Evolutionary conservation across 192 early-diverging fungal genomes (phyloP).

Genomic region (Backusella morwellensis): DNA sequence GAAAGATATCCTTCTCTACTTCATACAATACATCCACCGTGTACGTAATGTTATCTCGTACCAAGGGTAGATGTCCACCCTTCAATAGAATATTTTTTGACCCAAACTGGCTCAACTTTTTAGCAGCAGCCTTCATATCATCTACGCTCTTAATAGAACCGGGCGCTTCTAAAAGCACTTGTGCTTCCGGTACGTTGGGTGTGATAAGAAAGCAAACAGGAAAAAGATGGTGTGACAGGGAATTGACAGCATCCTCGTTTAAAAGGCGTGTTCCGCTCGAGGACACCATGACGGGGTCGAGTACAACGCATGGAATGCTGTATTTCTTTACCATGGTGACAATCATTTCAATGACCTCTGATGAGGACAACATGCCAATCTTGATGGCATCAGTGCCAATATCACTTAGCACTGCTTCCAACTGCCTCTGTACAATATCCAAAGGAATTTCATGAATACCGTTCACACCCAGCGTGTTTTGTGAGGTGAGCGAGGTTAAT

Average conservation of each 20-base stretch:
- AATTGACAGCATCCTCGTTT: constrained; percentile 52
- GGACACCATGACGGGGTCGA: constrained; percentile 89
- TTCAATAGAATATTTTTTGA: constrained; percentile 68
- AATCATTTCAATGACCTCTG: constrained; percentile 62
- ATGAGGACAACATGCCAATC: constrained; percentile 75
- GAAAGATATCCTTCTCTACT: constrained; percentile 33
- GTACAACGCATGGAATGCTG: constrained; percentile 46
- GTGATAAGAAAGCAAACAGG: constrained; percentile 74
- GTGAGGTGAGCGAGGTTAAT: constrained; percentile 79
- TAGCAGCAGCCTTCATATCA: constrained; percentile 62
- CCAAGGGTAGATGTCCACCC: constrained; percentile 73
- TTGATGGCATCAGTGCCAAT: constrained; percentile 79
- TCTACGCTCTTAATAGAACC: constrained; percentile 52
- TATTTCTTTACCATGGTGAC: constrained; percentile 30
- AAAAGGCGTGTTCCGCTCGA: constrained; percentile 69
- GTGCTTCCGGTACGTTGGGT: constrained; percentile 84
- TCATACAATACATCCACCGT: constrained; percentile 69
- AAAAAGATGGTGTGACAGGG: constrained; percentile 53
- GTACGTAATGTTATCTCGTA: not conserved
- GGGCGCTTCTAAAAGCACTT: constrained; percentile 49
- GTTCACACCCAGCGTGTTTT: constrained; percentile 81
- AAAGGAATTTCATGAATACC: constrained; percentile 59
- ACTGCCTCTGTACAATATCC: constrained; percentile 65
- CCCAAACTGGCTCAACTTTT: constrained; percentile 51
- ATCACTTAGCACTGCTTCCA: constrained; percentile 68